These are phyloP conservation scores for Aspergillus felis DNA, from an alignment of 2,329 filamentous ascomycete genomes.

Conservation along the genomic window DNA sequence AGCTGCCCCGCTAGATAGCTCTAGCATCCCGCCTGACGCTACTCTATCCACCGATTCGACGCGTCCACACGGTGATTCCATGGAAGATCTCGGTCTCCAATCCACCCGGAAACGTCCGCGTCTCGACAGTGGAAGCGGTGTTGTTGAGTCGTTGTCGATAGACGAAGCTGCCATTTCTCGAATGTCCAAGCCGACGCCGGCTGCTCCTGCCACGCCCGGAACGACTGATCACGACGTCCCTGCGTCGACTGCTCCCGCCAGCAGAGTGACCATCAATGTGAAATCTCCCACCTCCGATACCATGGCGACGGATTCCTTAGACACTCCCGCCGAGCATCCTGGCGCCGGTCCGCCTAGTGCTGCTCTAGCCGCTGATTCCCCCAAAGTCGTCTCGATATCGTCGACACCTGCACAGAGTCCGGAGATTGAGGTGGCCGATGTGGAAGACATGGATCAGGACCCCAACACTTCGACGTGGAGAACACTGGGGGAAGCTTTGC, in stretches of 20 bases:
- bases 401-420: constrained; percentile 44
- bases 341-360: constrained; percentile 10
- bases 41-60: constrained; percentile 25
- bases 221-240: constrained; percentile 23
- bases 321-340: constrained; percentile 12
- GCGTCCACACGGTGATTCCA: constrained; percentile 30
- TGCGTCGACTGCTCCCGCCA: constrained; percentile 34
- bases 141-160: constrained; percentile 31
- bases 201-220: constrained; percentile 22
- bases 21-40: constrained; percentile 38
- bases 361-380: constrained; percentile 17
- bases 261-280: constrained; percentile 47
- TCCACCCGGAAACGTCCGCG: constrained; percentile 45
- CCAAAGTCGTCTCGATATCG: constrained; percentile 36
- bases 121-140: constrained; percentile 42
- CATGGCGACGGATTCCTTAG: constrained; percentile 13
- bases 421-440: constrained; percentile 48
- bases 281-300: constrained; percentile 31
- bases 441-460: constrained; percentile 48
- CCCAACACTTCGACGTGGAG: constrained; percentile 44
- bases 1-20: constrained; percentile 44
- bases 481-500: constrained; percentile 32
- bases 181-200: constrained; percentile 18
- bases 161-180: constrained; percentile 19
- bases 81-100: constrained; percentile 39